Percentiles rank a stretch among this genome's conserved stretches.
phyloP scores from a whole-genome alignment of 2,329 filamentous ascomycete species.

The Drechslerella stenobrocha region DNA sequence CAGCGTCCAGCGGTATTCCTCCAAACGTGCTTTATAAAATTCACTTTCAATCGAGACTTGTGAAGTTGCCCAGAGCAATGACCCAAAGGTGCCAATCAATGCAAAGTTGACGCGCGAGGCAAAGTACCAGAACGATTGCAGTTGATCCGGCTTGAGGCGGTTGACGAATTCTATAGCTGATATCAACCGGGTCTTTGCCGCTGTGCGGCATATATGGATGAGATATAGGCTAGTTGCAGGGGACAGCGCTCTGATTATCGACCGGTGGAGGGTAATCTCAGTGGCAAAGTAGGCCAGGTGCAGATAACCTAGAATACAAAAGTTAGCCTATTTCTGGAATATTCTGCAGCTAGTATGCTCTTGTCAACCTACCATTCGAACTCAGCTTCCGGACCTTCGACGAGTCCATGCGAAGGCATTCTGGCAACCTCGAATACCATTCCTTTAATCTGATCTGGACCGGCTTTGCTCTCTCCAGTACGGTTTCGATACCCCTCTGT shows the following conservation, averaged over 20 bases:
- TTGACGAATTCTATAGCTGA: constrained; percentile 98
- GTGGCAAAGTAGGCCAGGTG: constrained; percentile 92
- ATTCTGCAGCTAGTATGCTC: not conserved
- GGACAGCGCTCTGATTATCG: constrained; percentile 80
- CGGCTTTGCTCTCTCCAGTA: constrained; percentile 60
- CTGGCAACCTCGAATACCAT: constrained; percentile 60
- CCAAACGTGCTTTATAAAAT: constrained; percentile 82
- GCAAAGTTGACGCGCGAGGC: constrained; percentile 89
- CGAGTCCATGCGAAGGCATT: constrained; percentile 58
- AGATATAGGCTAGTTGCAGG: constrained; percentile 65
- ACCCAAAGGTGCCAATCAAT: constrained; percentile 90
- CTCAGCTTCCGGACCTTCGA: constrained; percentile 57
- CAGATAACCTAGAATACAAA: constrained; percentile 65
- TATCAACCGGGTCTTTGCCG: constrained; percentile 89
- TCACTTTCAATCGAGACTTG: constrained; percentile 79
- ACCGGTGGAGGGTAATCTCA: constrained; percentile 88
- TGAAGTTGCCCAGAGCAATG: constrained; percentile 83
- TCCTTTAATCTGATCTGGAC: constrained; percentile 59
- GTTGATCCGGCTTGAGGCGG: constrained; percentile 79
- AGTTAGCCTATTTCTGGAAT: not conserved
- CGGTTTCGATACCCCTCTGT: constrained; percentile 54
- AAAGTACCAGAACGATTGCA: constrained; percentile 92
- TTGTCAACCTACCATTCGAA: constrained; percentile 60
- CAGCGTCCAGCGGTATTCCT: constrained; percentile 92
- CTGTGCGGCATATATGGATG: constrained; percentile 87